phyloP scores from a whole-genome alignment of 176 grass and related monocot species.

The Oryza longistaminata region DNA sequence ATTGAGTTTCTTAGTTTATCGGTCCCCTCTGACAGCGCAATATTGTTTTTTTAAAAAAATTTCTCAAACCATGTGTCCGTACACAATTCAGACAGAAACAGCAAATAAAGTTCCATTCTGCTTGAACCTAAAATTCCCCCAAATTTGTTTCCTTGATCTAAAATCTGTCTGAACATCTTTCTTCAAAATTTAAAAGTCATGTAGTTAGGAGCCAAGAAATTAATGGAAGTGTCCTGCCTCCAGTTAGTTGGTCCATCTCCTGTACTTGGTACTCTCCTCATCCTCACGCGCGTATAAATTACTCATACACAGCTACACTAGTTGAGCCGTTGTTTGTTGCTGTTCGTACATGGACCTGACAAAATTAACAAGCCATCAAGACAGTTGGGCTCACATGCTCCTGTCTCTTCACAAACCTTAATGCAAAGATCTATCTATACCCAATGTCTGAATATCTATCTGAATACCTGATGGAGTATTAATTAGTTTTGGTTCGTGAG shows the following conservation, averaged over 20 bases:
- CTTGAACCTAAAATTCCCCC: background rate
- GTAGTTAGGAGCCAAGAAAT: background rate
- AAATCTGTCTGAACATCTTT: background rate
- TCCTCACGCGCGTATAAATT: background rate
- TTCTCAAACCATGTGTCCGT: no score
- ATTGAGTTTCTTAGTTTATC: no score
- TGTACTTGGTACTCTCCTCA: background rate
- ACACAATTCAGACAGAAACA: background rate
- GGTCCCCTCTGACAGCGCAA: no score
- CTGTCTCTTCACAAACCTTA: background rate
- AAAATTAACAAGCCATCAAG: constrained; percentile 1
- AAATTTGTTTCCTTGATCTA: background rate
- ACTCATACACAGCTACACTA: background rate
- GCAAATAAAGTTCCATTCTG: background rate
- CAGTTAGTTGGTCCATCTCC: background rate
- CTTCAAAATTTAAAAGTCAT: background rate
- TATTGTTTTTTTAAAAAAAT: no score
- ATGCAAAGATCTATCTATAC: background rate
- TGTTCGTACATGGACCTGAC: background rate
- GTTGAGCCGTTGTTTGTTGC: background rate
- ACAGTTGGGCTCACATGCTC: constrained; percentile 8
- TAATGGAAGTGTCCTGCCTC: background rate
- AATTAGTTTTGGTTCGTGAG: background rate
- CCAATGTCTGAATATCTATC: background rate
- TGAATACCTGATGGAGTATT: background rate